A percentile compares a stretch with the other conserved stretches of the same genome.
Conservation (phyloP, 2,329 filamentous ascomycete genomes). For the Hirsutella thompsonii region DNA sequence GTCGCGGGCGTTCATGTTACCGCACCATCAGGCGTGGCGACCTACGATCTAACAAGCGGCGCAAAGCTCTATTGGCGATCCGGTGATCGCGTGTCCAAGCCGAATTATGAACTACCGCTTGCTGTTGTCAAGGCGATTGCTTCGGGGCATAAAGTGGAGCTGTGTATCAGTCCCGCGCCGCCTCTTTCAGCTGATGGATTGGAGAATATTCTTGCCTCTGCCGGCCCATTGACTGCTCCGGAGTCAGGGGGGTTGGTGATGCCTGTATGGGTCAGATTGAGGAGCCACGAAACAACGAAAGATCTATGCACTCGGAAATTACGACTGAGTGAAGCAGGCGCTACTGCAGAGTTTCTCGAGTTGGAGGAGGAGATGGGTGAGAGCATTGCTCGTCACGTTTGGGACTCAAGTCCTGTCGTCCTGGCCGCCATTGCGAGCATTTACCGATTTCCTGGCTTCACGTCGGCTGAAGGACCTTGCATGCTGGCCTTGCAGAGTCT, state of each 20-base stretch:
- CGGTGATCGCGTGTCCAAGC: slow-evolving; percentile 28
- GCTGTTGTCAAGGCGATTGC: slow-evolving; percentile 13
- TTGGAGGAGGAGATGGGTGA: slow-evolving; percentile 46
- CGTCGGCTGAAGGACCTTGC: slow-evolving; percentile 9
- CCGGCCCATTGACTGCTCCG: slow-evolving; percentile 4
- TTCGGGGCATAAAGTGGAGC: slow-evolving; percentile 11
- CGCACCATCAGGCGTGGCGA: slow-evolving; percentile 8
- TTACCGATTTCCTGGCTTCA: background rate
- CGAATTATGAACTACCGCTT: slow-evolving; percentile 13
- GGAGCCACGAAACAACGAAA: slow-evolving; percentile 8
- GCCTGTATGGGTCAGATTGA: slow-evolving; percentile 27
- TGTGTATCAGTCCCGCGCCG: slow-evolving; percentile 15
- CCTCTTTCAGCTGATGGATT: slow-evolving; percentile 13
- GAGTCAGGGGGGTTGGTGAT: slow-evolving; percentile 25
- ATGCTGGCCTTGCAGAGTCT: slow-evolving; percentile 18
- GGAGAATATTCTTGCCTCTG: slow-evolving; percentile 11
- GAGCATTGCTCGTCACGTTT: slow-evolving; percentile 46
- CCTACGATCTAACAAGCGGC: slow-evolving; percentile 12
- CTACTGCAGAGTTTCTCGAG: slow-evolving; percentile 18
- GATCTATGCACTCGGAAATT: slow-evolving; percentile 18
- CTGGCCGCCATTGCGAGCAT: slow-evolving; percentile 18
- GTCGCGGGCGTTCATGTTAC: slow-evolving; percentile 18
- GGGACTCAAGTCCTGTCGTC: slow-evolving; percentile 42
- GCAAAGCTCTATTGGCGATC: slow-evolving; percentile 16
- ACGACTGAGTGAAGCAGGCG: slow-evolving; percentile 10